These are phyloP conservation scores for Gentiana macrophylla DNA, from an alignment of 257 asterid species.

Conservation along the genomic window DNA sequence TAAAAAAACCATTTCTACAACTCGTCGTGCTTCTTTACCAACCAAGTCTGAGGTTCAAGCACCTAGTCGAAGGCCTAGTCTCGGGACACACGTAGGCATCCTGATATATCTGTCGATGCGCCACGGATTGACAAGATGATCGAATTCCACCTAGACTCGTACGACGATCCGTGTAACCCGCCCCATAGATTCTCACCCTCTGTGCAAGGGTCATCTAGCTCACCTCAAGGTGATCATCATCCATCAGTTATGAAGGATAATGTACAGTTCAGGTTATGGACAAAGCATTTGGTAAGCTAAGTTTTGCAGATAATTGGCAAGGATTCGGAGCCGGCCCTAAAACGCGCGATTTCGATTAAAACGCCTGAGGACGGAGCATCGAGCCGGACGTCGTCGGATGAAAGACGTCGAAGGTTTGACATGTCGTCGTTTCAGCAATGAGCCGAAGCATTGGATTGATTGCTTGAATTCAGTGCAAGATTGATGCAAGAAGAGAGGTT, in stretches of 20 bases:
- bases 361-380: slow-evolving; percentile 91
- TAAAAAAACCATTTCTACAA: slow-evolving; percentile 40
- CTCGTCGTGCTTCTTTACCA: slow-evolving; percentile 58
- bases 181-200: slow-evolving; percentile 32
- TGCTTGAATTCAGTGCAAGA: slow-evolving; percentile 87
- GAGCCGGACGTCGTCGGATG: slow-evolving; percentile 74
- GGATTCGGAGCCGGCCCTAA: slow-evolving; percentile 28
- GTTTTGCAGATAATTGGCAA: slow-evolving; percentile 46
- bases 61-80: slow-evolving; percentile 33
- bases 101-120: slow-evolving; percentile 69
- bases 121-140: slow-evolving; percentile 78
- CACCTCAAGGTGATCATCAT: slow-evolving; percentile 40
- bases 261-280: slow-evolving; percentile 61
- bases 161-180: slow-evolving; percentile 36
- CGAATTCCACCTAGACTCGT: slow-evolving; percentile 57
- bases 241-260: slow-evolving; percentile 66
- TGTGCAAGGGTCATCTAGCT: slow-evolving; percentile 46
- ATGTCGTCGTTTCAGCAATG: slow-evolving; percentile 74
- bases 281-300: slow-evolving; percentile 31
- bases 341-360: slow-evolving; percentile 46
- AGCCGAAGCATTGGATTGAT: slow-evolving; percentile 87
- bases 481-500: slow-evolving; percentile 63
- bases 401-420: slow-evolving; percentile 54
- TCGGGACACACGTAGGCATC: slow-evolving; percentile 10
- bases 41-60: slow-evolving; percentile 29